A percentile compares a stretch with the other conserved stretches of the same genome.
These are phyloP conservation scores for Microbotryum intermedium DNA, from an alignment of 1,284 basidiomycete genomes.

Conservation along the genomic window DNA sequence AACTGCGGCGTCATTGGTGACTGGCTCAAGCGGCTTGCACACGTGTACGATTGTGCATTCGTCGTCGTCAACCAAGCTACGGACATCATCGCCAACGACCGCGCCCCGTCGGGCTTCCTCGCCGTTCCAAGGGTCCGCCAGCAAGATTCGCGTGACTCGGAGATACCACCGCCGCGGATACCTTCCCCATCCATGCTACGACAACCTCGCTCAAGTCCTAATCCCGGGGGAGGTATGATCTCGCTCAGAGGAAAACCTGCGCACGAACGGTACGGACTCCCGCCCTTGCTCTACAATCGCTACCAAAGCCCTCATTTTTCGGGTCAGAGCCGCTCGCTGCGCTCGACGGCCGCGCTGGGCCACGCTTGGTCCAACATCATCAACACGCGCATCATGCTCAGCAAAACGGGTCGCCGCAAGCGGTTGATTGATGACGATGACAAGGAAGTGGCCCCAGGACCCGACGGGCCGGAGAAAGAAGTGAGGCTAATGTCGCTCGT, in stretches of 20 bases:
- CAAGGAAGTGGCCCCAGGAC: slow-evolving; percentile 4
- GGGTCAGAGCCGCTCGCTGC: slow-evolving; percentile 48
- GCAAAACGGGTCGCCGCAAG: not conserved
- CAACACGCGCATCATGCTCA: slow-evolving; percentile 71
- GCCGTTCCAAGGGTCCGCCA: not conserved
- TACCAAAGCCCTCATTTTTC: slow-evolving; percentile 67
- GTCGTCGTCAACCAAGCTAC: slow-evolving; percentile 78
- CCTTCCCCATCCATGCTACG: not conserved
- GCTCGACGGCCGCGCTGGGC: slow-evolving; percentile 71
- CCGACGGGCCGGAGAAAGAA: slow-evolving; percentile 4
- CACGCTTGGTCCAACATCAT: slow-evolving; percentile 85
- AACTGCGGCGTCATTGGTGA: slow-evolving; percentile 18
- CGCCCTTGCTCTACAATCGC: slow-evolving; percentile 47
- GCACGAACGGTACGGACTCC: slow-evolving; percentile 39
- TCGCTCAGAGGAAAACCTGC: slow-evolving; percentile 16
- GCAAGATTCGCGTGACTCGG: not conserved
- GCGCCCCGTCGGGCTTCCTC: slow-evolving; percentile 12
- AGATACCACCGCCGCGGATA: slow-evolving; percentile 9
- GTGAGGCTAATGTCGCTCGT: slow-evolving; percentile 49
- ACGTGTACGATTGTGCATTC: slow-evolving; percentile 45
- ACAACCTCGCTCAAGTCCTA: slow-evolving; percentile 21
- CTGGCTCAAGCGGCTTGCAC: slow-evolving; percentile 20
- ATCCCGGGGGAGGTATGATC: slow-evolving; percentile 13
- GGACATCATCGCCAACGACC: slow-evolving; percentile 53
- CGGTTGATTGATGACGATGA: not conserved